These are phyloP conservation scores for Emergomyces africanus DNA, from an alignment of 2,329 filamentous ascomycete genomes.

Conservation along the genomic window DNA sequence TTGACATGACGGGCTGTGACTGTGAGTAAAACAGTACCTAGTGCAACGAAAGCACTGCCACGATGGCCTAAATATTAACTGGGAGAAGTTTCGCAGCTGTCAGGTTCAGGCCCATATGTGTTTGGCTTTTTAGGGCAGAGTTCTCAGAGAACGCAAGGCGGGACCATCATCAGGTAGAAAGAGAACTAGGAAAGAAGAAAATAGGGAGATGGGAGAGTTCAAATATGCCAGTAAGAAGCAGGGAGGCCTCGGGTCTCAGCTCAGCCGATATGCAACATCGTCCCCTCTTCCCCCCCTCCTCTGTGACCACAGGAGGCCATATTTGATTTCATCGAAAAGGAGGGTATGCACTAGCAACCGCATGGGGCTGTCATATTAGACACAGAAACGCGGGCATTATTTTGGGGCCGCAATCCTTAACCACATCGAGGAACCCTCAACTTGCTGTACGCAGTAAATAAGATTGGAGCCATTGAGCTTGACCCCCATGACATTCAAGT, in stretches of 20 bases:
- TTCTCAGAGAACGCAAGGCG: not conserved
- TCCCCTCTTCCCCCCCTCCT: not conserved
- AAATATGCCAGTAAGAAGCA: not conserved
- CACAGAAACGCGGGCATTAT: not conserved
- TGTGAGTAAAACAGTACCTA: not conserved
- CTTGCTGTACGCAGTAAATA: not conserved
- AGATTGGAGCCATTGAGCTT: not conserved
- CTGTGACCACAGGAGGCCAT: not conserved
- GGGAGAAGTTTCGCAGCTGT: not conserved
- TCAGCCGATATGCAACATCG: constrained; percentile 1
- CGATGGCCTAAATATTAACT: not conserved
- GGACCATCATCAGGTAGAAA: not conserved
- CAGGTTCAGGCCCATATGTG: not conserved
- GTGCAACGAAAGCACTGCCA: not conserved
- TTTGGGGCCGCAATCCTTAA: not conserved
- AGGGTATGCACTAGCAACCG: not conserved
- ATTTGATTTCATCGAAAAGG: not conserved
- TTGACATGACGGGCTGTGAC: not conserved
- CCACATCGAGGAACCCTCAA: not conserved
- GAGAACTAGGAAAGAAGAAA: not conserved
- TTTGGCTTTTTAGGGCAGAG: not conserved
- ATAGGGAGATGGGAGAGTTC: not conserved
- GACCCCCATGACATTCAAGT: not conserved
- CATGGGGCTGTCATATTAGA: not conserved
- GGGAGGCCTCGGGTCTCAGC: not conserved